These are phyloP conservation scores for Ambrosia artemisiifolia DNA, from an alignment of 129 eudicot genomes.

Conservation along the genomic window DNA sequence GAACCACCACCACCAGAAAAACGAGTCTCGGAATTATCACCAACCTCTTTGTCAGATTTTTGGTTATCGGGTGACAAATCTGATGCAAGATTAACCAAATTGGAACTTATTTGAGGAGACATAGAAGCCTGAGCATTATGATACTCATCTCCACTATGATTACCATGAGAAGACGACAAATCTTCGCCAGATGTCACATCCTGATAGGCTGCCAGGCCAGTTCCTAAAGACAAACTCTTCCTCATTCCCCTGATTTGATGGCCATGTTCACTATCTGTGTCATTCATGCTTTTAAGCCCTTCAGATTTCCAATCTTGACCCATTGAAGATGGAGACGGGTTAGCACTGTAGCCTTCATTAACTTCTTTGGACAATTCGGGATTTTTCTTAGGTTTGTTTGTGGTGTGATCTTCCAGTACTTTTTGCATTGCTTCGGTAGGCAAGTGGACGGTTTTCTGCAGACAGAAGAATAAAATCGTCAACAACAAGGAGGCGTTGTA, in stretches of 20 bases:
- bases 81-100: slow-evolving; percentile 49
- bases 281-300: slow-evolving; percentile 46
- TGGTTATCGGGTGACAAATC: slow-evolving; percentile 44
- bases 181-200: slow-evolving; percentile 40
- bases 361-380: slow-evolving; percentile 14
- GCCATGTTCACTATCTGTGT: slow-evolving; percentile 37
- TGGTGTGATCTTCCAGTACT: slow-evolving; percentile 53
- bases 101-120: slow-evolving; percentile 52
- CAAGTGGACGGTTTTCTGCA: slow-evolving; percentile 62
- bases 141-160: slow-evolving; percentile 47
- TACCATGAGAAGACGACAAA: slow-evolving; percentile 43
- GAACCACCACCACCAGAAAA: slow-evolving; percentile 38
- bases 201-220: slow-evolving; percentile 48
- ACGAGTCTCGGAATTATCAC: slow-evolving; percentile 44
- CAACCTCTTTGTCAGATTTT: slow-evolving; percentile 43
- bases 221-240: slow-evolving; percentile 71
- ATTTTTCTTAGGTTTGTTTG: slow-evolving; percentile 25
- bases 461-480: slow-evolving; percentile 23
- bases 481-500: slow-evolving; percentile 11
- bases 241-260: slow-evolving; percentile 37
- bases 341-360: slow-evolving; percentile 16
- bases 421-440: slow-evolving; percentile 79
- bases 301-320: slow-evolving; percentile 62
- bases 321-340: slow-evolving; percentile 38
- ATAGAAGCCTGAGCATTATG: slow-evolving; percentile 43